Base-by-base conservation (phyloP, 2,329 filamentous ascomycete genomes). In the Claviceps cyperi region DNA sequence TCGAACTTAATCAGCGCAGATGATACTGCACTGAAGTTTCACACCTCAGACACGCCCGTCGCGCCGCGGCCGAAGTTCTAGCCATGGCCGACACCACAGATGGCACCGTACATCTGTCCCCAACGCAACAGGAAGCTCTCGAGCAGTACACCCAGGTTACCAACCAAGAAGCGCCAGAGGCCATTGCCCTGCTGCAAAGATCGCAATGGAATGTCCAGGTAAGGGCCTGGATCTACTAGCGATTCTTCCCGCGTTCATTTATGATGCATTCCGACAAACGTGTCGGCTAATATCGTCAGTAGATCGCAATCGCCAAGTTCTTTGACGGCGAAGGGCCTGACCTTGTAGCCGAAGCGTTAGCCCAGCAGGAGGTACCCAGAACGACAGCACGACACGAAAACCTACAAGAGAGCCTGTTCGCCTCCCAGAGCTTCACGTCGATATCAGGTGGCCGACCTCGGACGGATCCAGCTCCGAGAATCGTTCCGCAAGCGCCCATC, bases 131-230 rank as follows among this genome's bases (percentile, higher is more conserved):
- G 65, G 78, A 83, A 48, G 84, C 87, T 45, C 78, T 98, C 24
- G 83, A 94, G 59, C 91, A 94, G 61, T 95, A 89, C 66, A 87
- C 83, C 15, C 78, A 85, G 48, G 84, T 98, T 47, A 97, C 92
- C 24, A 81, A 90, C 58, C 89, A 96, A 66, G 83, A 88, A 21
- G 66, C 80, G 43, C 75, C 80, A 43, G 81, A 86, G 51, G 89
- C 92, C 2, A 73, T 95, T 46, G 80, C 86, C 1, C 66, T 98
- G 4, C 73, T 98, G 2, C 78, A 83, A 57, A 76, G 89, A 54
- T 95, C 89, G 51, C 84, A 97, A 73, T 98, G 92, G 92, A 98
- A 97, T 62, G 85, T 95, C 0, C 86, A 91, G 73, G 86, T 89
- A 66, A 38, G 67, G 35, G 9, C 21, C 35, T 5, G 17, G 7